A percentile compares a stretch with the other conserved stretches of the same genome.
These are phyloP conservation scores for Penicillium sp. DNA, from an alignment of 2,329 filamentous ascomycete genomes.

Conservation along the genomic window DNA sequence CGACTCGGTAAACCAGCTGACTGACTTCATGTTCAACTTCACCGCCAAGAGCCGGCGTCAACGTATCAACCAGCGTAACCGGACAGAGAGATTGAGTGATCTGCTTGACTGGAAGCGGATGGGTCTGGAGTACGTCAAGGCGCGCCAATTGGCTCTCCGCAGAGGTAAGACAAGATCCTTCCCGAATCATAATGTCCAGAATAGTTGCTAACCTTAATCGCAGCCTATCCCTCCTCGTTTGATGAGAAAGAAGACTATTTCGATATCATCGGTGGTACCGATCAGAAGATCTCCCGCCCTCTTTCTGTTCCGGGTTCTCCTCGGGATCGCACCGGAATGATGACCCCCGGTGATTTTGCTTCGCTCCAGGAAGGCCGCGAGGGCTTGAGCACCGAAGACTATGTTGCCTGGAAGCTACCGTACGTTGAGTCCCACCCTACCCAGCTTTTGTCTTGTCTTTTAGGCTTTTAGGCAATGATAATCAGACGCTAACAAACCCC, in stretches of 20 bases:
- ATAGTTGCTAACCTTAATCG: conserved; percentile 13
- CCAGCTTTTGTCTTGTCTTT: not conserved
- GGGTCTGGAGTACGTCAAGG: conserved; percentile 99
- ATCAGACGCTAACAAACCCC: conserved; percentile 29
- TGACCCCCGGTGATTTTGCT: conserved; percentile 98
- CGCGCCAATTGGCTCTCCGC: conserved; percentile 84
- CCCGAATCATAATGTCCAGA: not conserved
- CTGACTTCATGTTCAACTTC: conserved; percentile 91
- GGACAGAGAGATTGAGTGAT: conserved; percentile 91
- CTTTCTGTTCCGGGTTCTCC: conserved; percentile 93
- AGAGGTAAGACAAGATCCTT: conserved; percentile 49
- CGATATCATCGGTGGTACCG: conserved; percentile 86
- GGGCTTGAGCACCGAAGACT: conserved; percentile 92
- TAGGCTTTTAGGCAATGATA: not conserved
- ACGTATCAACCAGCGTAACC: conserved; percentile 97
- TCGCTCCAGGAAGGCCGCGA: conserved; percentile 93
- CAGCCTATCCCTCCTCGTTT: conserved; percentile 85
- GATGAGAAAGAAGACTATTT: conserved; percentile 73
- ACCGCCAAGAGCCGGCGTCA: conserved; percentile 89
- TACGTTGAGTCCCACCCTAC: conserved; percentile 58
- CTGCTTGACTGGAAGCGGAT: conserved; percentile 98
- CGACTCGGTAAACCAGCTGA: conserved; percentile 93
- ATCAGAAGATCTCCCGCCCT: conserved; percentile 92
- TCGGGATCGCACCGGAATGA: conserved; percentile 88
- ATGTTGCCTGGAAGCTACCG: conserved; percentile 97